phyloP scores from a whole-genome alignment of 495 filamentous ascomycete genomes.

The Pyrenula aspistea region DNA sequence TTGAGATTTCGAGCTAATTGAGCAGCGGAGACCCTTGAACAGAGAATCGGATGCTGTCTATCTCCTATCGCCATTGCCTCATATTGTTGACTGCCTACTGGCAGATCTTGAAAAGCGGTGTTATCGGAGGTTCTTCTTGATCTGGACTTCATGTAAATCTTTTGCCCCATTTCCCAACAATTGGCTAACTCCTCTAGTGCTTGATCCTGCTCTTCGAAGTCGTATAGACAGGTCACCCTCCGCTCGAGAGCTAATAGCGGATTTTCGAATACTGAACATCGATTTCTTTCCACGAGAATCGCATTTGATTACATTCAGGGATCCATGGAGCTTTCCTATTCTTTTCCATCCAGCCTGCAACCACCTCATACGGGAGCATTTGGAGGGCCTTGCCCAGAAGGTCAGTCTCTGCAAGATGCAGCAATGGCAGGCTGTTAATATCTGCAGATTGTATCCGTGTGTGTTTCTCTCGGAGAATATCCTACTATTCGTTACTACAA shows the following conservation, averaged over 20 bases:
- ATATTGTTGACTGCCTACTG: constrained; percentile 86
- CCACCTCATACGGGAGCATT: constrained; percentile 63
- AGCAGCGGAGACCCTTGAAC: constrained; percentile 67
- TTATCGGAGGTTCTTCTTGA: constrained; percentile 61
- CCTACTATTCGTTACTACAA: constrained; percentile 84
- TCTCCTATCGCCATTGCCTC: constrained; percentile 67
- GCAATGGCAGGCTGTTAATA: constrained; percentile 12
- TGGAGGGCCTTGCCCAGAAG: constrained; percentile 78
- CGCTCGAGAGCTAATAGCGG: constrained; percentile 61
- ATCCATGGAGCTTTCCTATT: constrained; percentile 89
- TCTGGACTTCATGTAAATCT: constrained; percentile 71
- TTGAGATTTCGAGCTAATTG: constrained; percentile 83
- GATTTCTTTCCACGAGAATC: constrained; percentile 89
- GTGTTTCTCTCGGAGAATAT: constrained; percentile 74
- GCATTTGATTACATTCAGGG: constrained; percentile 77
- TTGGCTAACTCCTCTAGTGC: constrained; percentile 23
- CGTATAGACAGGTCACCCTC: constrained; percentile 44
- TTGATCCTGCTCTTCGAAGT: constrained; percentile 39
- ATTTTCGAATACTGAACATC: constrained; percentile 62
- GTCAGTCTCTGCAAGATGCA: constrained; percentile 28
- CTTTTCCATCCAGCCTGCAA: constrained; percentile 88
- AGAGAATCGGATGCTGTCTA: constrained; percentile 89
- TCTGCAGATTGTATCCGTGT: constrained; percentile 67
- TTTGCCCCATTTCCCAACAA: neutral
- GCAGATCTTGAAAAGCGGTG: constrained; percentile 75